Percentiles rank a stretch among this genome's conserved stretches.
These are phyloP conservation scores for Sarocladium strictum DNA, from an alignment of 2,329 filamentous ascomycete species.

Conservation along the genomic window DNA sequence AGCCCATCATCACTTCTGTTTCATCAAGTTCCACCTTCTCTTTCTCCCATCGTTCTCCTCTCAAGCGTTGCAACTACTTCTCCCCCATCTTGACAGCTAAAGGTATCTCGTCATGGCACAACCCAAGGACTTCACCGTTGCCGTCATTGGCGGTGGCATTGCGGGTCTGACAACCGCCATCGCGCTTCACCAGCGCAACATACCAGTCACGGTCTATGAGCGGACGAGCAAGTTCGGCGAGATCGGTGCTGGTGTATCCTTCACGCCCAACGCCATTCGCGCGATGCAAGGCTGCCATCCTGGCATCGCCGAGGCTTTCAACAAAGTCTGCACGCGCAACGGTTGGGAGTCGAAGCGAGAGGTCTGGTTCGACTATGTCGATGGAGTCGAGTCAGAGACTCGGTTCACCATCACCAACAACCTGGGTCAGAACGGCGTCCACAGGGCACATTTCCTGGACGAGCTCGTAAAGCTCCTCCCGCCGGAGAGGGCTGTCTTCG, in stretches of 20 bases:
- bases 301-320: slow-evolving; percentile 28
- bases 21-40: background rate
- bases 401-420: slow-evolving; percentile 13
- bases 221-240: slow-evolving; percentile 35
- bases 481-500: slow-evolving; percentile 22
- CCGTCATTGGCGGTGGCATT: slow-evolving; percentile 46
- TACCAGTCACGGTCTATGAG: slow-evolving; percentile 42
- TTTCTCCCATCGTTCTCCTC: background rate
- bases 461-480: slow-evolving; percentile 33
- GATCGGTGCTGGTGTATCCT: slow-evolving; percentile 46
- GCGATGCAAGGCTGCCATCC: slow-evolving; percentile 36
- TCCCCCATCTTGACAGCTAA: background rate
- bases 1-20: background rate
- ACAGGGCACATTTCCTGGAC: slow-evolving; percentile 33
- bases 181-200: slow-evolving; percentile 34
- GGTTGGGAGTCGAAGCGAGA: slow-evolving; percentile 16
- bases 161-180: slow-evolving; percentile 43
- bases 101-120: background rate
- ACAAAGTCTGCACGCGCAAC: slow-evolving; percentile 29
- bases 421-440: slow-evolving; percentile 24
- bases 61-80: background rate
- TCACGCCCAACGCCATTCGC: slow-evolving; percentile 44
- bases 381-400: slow-evolving; percentile 9
- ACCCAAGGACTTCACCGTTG: slow-evolving; percentile 22
- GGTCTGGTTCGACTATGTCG: slow-evolving; percentile 16